A percentile compares a stretch with the other conserved stretches of the same genome.
Conservation (phyloP, 2,329 filamentous ascomycete species). For the Trichoderma breve region DNA sequence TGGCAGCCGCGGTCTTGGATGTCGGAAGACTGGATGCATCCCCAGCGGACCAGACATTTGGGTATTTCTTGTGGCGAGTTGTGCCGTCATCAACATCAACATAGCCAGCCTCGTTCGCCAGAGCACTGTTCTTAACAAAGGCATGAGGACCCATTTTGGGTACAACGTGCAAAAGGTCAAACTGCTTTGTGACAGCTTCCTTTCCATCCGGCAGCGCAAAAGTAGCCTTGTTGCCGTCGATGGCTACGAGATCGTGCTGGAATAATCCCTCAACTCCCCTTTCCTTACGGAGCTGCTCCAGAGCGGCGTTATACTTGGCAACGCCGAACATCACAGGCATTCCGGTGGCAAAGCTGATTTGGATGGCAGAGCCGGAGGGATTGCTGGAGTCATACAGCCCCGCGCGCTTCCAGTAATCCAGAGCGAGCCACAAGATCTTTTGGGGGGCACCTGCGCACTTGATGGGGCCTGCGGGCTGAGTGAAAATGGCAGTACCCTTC, state of each 20-base stretch:
- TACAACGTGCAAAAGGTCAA: constrained; percentile 56
- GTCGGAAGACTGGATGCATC: constrained; percentile 60
- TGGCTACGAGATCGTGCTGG: constrained; percentile 53
- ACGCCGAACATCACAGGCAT: constrained; percentile 59
- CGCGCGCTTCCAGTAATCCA: constrained; percentile 56
- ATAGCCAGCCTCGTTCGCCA: constrained; percentile 55
- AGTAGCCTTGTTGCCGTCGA: constrained; percentile 52
- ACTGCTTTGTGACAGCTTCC: constrained; percentile 44
- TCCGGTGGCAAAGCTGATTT: constrained; percentile 55
- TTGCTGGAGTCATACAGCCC: constrained; percentile 48
- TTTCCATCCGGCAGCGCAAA: constrained; percentile 47
- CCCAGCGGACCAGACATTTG: constrained; percentile 58
- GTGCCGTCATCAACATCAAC: constrained; percentile 57
- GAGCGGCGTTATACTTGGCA: constrained; percentile 55
- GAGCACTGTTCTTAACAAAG: constrained; percentile 51
- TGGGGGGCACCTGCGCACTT: constrained; percentile 63
- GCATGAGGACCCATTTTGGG: constrained; percentile 59
- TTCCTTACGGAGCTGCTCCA: constrained; percentile 53
- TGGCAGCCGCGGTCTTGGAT: constrained; percentile 54
- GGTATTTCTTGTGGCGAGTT: constrained; percentile 51
- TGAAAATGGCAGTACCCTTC: constrained; percentile 56
- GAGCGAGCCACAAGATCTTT: constrained; percentile 61
- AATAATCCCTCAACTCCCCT: constrained; percentile 58
- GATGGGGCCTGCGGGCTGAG: constrained; percentile 56
- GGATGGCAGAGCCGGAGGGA: constrained; percentile 42